Conservation (phyloP, 257 asterid species). For the Solanum phureja region DNA sequence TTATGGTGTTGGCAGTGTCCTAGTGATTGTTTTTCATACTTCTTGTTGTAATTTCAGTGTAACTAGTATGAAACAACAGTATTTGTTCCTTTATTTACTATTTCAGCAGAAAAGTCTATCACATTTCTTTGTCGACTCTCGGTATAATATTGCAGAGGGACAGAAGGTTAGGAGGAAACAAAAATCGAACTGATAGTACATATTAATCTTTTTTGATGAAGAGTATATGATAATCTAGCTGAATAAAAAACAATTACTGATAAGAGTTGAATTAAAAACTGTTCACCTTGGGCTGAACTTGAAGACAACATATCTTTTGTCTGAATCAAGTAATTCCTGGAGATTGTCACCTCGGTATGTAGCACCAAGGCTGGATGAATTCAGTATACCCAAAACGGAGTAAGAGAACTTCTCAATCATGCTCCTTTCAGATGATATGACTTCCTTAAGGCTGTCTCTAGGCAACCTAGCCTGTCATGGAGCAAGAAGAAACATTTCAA, state of each 20-base stretch:
- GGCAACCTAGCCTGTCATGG: conserved; percentile 40
- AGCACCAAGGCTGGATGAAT: conserved; percentile 36
- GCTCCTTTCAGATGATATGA: conserved; percentile 39
- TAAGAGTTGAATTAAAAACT: neutral
- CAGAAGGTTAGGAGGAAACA: neutral
- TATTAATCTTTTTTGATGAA: neutral
- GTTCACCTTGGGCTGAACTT: conserved; percentile 59
- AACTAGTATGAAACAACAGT: too few relatives aligned
- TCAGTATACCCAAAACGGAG: conserved; percentile 62
- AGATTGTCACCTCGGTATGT: conserved; percentile 52
- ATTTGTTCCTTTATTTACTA: too few relatives aligned
- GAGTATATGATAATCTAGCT: neutral
- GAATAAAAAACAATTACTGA: neutral
- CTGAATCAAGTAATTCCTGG: conserved; percentile 44
- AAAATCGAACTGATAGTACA: neutral
- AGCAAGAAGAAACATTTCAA: conserved; percentile 4
- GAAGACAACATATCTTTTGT: conserved; percentile 32
- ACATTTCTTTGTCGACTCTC: neutral
- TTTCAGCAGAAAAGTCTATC: too few relatives aligned
- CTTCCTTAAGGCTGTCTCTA: conserved; percentile 47
- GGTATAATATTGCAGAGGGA: neutral
- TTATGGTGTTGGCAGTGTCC: neutral
- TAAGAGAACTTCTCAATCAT: conserved; percentile 39
- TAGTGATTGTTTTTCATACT: neutral
- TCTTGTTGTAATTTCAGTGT: too few relatives aligned